Evolutionary conservation across 306 rosid genomes (phyloP).

Genomic region (Malus fusca): DNA sequence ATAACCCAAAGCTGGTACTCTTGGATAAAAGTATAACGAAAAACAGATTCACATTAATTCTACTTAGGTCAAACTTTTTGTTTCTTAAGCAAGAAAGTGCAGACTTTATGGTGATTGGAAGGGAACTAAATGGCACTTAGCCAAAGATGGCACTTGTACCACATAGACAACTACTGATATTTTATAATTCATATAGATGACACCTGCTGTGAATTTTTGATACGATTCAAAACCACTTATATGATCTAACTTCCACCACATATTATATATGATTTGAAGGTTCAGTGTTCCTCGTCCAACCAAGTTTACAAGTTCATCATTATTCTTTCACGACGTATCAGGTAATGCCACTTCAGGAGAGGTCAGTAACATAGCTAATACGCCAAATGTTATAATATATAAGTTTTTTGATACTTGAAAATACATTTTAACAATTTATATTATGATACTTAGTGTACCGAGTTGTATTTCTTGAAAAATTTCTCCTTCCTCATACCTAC

Average conservation of each 20-base stretch:
- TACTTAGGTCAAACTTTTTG: background rate
- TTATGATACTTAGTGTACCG: too few relatives aligned
- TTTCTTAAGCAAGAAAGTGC: background rate
- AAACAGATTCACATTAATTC: background rate
- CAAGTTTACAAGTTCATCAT: background rate
- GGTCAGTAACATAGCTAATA: too few relatives aligned
- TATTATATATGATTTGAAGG: constrained; percentile 7
- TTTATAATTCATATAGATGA: too few relatives aligned
- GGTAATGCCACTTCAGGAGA: constrained; percentile 18
- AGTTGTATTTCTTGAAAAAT: too few relatives aligned
- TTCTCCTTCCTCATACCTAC: constrained; percentile 27
- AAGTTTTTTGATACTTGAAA: too few relatives aligned
- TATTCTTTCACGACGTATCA: constrained; percentile 29
- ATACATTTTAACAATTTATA: too few relatives aligned
- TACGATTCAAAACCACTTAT: background rate
- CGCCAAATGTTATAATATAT: too few relatives aligned
- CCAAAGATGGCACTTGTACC: constrained; percentile 6
- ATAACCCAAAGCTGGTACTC: background rate
- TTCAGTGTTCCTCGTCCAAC: constrained; percentile 18
- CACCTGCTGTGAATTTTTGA: background rate
- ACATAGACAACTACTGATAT: background rate
- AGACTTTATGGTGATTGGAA: constrained; percentile 29
- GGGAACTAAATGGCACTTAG: constrained; percentile 21
- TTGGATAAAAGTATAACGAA: background rate
- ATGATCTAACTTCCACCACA: background rate